A percentile compares a stretch with the other conserved stretches of the same genome.
phyloP scores from a whole-genome alignment of 352 stramenopile genomes.

The Globisporangium nodosum region DNA sequence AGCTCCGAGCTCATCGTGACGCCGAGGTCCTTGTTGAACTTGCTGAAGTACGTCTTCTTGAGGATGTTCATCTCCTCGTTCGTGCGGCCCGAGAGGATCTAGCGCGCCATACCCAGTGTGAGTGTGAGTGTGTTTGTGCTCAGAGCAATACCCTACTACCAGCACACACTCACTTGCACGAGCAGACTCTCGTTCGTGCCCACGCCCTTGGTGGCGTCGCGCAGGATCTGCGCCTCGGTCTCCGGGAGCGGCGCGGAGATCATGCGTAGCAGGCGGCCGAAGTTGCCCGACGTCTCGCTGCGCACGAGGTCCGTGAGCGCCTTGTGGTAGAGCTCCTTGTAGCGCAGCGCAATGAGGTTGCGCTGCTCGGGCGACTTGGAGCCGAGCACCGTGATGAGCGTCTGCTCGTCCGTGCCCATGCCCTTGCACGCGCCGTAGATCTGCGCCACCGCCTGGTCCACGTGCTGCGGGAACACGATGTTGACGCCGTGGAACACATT shows the following conservation, averaged over 20 bases:
- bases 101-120: neutral
- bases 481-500: conserved; percentile 43
- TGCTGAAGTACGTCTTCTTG: conserved; percentile 70
- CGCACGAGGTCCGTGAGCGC: conserved; percentile 48
- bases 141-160: neutral
- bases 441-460: conserved; percentile 62
- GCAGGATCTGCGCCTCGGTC: conserved; percentile 63
- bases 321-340: conserved; percentile 63
- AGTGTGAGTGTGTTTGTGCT: neutral
- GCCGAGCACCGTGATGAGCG: conserved; percentile 60
- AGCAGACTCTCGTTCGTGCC: conserved; percentile 68
- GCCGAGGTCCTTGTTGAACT: conserved; percentile 62
- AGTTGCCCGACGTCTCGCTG: conserved; percentile 74
- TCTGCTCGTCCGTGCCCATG: conserved; percentile 70
- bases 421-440: conserved; percentile 64
- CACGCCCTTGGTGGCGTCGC: conserved; percentile 63
- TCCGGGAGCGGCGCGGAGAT: conserved; percentile 67
- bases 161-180: conserved; percentile 22
- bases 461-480: conserved; percentile 36
- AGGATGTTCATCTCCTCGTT: conserved; percentile 81
- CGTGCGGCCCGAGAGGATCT: conserved; percentile 61
- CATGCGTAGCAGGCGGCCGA: conserved; percentile 61
- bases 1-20: conserved; percentile 64
- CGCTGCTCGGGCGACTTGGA: conserved; percentile 63
- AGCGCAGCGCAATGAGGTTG: conserved; percentile 61